These are phyloP conservation scores for Alternaria incomplexa DNA, from an alignment of 2,329 filamentous ascomycete species.

Conservation along the genomic window DNA sequence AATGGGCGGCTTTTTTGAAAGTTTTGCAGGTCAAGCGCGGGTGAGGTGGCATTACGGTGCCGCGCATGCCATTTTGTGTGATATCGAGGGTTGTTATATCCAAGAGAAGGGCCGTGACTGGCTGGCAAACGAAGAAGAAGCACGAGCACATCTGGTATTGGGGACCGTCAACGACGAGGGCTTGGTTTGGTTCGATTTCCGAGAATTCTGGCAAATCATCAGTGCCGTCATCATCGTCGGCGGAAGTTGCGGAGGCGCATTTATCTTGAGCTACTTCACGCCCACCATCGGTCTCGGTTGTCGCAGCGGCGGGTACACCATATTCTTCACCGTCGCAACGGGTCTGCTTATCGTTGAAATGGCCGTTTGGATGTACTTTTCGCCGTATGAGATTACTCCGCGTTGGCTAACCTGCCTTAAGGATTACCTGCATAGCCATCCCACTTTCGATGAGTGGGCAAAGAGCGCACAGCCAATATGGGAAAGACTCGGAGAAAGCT, in stretches of 20 bases:
- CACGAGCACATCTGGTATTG: slow-evolving; percentile 43
- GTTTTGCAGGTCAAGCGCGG: slow-evolving; percentile 48
- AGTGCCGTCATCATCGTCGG: slow-evolving; percentile 47
- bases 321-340: slow-evolving; percentile 46
- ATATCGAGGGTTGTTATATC: slow-evolving; percentile 52
- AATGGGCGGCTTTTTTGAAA: slow-evolving; percentile 47
- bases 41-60: slow-evolving; percentile 51
- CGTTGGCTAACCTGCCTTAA: slow-evolving; percentile 15
- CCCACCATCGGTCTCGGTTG: slow-evolving; percentile 55
- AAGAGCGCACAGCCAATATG: slow-evolving; percentile 9
- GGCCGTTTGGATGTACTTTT: slow-evolving; percentile 42
- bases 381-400: slow-evolving; percentile 22
- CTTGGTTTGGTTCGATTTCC: slow-evolving; percentile 51
- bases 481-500: slow-evolving; percentile 12
- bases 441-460: slow-evolving; percentile 14
- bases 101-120: slow-evolving; percentile 48
- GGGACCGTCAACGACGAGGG: slow-evolving; percentile 44
- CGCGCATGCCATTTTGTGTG: slow-evolving; percentile 52
- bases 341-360: slow-evolving; percentile 49
- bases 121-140: slow-evolving; percentile 45
- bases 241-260: slow-evolving; percentile 47
- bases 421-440: slow-evolving; percentile 22
- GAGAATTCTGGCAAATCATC: slow-evolving; percentile 53
- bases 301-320: slow-evolving; percentile 51
- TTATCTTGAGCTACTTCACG: slow-evolving; percentile 52